Evolutionary conservation across 78 protist genomes (phyloP), one percentile per base, ranked within the genome.

Genomic region (Anaeramoeba flamelloides): DNA sequence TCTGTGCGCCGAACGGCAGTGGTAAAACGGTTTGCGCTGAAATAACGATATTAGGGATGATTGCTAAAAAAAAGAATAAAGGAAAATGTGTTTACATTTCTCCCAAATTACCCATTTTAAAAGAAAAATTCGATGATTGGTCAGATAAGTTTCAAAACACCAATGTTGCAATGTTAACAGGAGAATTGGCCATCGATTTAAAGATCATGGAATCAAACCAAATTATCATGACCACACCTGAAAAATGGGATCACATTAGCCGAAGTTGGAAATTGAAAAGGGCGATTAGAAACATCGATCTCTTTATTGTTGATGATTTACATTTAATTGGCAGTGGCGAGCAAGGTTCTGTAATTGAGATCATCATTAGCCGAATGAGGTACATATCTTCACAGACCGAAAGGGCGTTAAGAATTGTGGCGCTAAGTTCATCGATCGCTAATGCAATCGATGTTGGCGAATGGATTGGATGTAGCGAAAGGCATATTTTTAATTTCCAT

Each of bases 1-100:
- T 98, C 26, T 99, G 99, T n/a, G 95, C 98, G 0, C 98, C 97
- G 36, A 94, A 98, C 1, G 99, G 97, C 38, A 74, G 90, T 2
- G 99, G 99, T 32, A 53, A 53, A 53, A 98, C 99, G 12, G 79
- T 96, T 76, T 83, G 88, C 30, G 98, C 98, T 26, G 99, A 98
- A 82, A 79, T 98, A 31, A 94, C 98, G 36, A 83, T 96, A 76
- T 89, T 91, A 37, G 86, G 96, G 34, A 76, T 84, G 2, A 77
- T 90, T 38, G 31, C 75, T 22, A 77, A 12, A 33, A 53, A 8
- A 53, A 8, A 17, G 34, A 17, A 17, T 8, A 53, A 53, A 53
- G 69, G 69, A 53, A 53, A 53, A 53, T 33, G 81, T 2, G 82
- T 85, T 2, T 85, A 83, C 82, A 36, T 85, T 34, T 86, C 89